Conservation (phyloP, 2,329 filamentous ascomycete genomes). For the Anisogramma anomala region DNA sequence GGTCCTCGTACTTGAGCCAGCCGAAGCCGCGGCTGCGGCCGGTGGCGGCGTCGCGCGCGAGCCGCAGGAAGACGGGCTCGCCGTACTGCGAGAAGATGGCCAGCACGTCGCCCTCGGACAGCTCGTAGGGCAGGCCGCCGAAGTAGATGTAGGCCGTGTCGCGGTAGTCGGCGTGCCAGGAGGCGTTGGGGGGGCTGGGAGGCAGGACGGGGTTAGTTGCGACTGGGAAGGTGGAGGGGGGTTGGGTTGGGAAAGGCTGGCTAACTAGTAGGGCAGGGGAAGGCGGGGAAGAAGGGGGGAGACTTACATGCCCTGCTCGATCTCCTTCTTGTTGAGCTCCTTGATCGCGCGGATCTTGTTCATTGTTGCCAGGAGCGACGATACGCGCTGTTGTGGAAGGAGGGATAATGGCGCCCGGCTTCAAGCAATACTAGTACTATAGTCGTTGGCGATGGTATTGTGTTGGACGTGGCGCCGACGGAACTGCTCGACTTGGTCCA, state of each 20-base stretch:
- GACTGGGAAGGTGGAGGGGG: not conserved
- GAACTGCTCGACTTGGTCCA: too few relatives aligned
- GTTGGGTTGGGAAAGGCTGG: too few relatives aligned
- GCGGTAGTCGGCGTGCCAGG: conserved; percentile 95
- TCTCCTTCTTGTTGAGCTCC: conserved; percentile 84
- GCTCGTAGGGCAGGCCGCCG: conserved; percentile 80
- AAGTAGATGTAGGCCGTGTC: conserved; percentile 94
- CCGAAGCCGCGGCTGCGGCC: conserved; percentile 91
- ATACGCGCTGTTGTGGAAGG: not conserved
- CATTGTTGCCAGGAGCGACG: conserved; percentile 42
- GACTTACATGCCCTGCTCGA: conserved; percentile 74
- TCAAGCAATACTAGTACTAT: too few relatives aligned
- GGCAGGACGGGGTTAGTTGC: conserved; percentile 17
- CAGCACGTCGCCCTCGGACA: conserved; percentile 90
- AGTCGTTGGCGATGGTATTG: too few relatives aligned
- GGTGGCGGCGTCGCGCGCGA: conserved; percentile 89
- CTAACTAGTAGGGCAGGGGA: too few relatives aligned
- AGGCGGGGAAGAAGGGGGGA: not conserved
- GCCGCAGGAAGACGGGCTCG: conserved; percentile 85
- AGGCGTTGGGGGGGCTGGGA: conserved; percentile 65
- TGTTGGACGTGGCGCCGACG: too few relatives aligned
- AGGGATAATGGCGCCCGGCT: not conserved
- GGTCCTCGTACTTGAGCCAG: conserved; percentile 97
- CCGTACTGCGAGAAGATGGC: conserved; percentile 97
- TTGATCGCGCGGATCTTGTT: conserved; percentile 90